phyloP scores from a whole-genome alignment of 805 yeast genomes.

The Metschnikowia continentalis region DNA sequence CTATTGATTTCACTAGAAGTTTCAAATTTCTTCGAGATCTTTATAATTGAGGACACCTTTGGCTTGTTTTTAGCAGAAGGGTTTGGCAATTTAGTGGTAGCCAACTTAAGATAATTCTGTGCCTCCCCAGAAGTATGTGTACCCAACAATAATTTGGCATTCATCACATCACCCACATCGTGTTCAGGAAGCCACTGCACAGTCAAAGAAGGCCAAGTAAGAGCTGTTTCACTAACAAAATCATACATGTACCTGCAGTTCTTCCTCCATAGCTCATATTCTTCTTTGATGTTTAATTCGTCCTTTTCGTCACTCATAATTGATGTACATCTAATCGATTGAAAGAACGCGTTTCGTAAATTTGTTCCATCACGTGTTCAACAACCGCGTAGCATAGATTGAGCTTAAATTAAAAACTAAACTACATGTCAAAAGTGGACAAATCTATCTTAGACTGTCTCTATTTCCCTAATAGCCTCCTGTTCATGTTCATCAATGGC shows the following conservation, averaged over 20 bases:
- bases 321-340: background rate
- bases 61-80: background rate
- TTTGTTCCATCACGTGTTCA: background rate
- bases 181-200: constrained; percentile 68
- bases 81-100: constrained; percentile 55
- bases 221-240: constrained; percentile 73
- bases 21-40: constrained; percentile 54
- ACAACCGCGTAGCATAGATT: background rate
- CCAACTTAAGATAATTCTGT: constrained; percentile 60
- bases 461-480: constrained; percentile 8
- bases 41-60: constrained; percentile 51
- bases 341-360: background rate
- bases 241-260: constrained; percentile 81
- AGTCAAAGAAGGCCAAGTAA: constrained; percentile 80
- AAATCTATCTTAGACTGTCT: constrained; percentile 1
- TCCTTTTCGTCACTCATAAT: constrained; percentile 11
- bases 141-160: constrained; percentile 57
- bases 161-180: constrained; percentile 23
- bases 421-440: background rate
- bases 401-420: background rate
- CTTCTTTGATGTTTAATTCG: constrained; percentile 46
- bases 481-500: background rate
- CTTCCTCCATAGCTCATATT: constrained; percentile 75
- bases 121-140: constrained; percentile 75
- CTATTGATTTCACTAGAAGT: constrained; percentile 68